Conservation (phyloP, 1,139 yeast genomes). For the Suhomyces yuchorum region DNA sequence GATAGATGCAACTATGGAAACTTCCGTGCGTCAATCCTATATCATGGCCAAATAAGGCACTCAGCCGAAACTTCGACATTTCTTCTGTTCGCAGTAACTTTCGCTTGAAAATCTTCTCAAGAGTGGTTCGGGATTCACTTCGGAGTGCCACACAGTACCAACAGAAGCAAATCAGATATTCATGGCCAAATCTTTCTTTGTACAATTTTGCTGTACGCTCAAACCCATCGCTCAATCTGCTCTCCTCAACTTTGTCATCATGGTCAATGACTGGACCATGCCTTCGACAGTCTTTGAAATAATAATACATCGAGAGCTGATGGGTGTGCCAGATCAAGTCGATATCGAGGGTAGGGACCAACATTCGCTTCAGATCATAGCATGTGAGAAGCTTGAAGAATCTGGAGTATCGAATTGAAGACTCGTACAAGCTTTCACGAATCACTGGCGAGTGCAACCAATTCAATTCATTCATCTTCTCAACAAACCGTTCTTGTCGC, state of each 20-base stretch:
- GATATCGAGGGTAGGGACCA: conserved; percentile 43
- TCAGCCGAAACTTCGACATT: neutral
- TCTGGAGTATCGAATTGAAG: conserved; percentile 27
- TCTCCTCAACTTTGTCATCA: conserved; percentile 31
- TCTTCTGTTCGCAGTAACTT: neutral
- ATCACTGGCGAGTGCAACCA: conserved; percentile 31
- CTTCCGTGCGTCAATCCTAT: conserved; percentile 23
- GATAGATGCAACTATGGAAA: conserved; percentile 20
- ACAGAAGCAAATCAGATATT: conserved; percentile 32
- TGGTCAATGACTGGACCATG: conserved; percentile 26
- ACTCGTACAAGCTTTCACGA: conserved; percentile 22
- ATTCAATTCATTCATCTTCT: conserved; percentile 31
- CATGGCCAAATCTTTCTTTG: conserved; percentile 21
- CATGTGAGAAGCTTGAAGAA: conserved; percentile 27
- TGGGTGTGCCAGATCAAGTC: conserved; percentile 47
- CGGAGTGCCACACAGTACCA: conserved; percentile 25
- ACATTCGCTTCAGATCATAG: conserved; percentile 14
- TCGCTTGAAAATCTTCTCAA: conserved; percentile 13
- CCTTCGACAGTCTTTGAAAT: conserved; percentile 24
- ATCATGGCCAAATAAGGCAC: conserved; percentile 7
- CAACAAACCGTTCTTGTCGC: conserved; percentile 37
- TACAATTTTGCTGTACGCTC: conserved; percentile 25
- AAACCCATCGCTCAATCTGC: conserved; percentile 23
- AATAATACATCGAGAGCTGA: conserved; percentile 29
- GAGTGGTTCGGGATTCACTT: conserved; percentile 10